Evolutionary conservation across 2,329 filamentous ascomycete genomes (phyloP).

Genomic region (Fusarium sororula): DNA sequence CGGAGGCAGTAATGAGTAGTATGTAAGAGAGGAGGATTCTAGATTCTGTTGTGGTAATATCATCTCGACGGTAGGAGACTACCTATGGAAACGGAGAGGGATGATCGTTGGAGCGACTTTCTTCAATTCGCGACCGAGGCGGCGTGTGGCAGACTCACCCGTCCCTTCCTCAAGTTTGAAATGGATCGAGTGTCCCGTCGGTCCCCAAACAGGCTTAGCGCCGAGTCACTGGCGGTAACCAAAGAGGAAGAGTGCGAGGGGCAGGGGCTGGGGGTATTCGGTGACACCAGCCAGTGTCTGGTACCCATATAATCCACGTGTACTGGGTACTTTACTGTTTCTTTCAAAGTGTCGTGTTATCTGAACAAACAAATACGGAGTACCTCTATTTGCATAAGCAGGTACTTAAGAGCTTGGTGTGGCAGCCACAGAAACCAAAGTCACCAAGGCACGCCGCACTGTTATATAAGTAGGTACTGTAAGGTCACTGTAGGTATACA

Average conservation of each 20-base stretch:
- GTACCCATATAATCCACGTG: constrained; percentile 30
- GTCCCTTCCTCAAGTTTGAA: constrained; percentile 14
- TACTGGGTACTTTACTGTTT: constrained; percentile 11
- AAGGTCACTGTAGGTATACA: no score
- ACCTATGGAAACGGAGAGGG: constrained; percentile 10
- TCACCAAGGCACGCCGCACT: no score
- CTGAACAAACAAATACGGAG: no score
- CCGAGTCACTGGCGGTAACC: constrained; percentile 26
- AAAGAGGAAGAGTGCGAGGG: constrained; percentile 26
- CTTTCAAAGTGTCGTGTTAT: background rate
- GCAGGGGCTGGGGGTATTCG: constrained; percentile 7
- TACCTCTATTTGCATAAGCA: no score
- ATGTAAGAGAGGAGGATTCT: constrained; percentile 8
- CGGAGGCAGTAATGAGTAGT: constrained; percentile 10
- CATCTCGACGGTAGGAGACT: constrained; percentile 25
- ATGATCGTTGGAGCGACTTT: constrained; percentile 33
- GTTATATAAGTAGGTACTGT: no score
- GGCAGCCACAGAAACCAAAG: no score
- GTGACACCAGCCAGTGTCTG: constrained; percentile 25
- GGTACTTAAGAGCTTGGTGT: no score
- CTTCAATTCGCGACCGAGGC: constrained; percentile 36
- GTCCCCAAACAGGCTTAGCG: constrained; percentile 49
- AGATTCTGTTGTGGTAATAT: constrained; percentile 26
- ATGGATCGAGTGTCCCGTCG: constrained; percentile 37
- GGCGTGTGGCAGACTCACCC: constrained; percentile 23